Base-by-base conservation (phyloP, 371 early-diverging fungal genomes). In the Mucor circinelloides region DNA sequence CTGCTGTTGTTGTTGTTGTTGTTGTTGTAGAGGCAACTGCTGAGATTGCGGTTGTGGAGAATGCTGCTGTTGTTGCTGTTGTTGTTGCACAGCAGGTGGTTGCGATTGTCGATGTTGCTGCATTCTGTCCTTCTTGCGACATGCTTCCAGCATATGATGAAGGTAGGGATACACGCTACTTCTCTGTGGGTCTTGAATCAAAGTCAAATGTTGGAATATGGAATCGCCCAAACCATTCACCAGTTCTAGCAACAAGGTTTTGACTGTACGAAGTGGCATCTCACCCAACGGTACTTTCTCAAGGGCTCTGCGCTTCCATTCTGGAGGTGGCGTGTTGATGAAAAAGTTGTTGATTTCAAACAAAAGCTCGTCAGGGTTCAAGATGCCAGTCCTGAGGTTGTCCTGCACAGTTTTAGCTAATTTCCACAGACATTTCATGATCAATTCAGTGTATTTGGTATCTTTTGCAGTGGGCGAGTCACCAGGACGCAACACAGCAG, bases 371-470 rank as follows among this genome's bases (percentile, higher is more conserved):
- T 89, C 88, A 0, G 84, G 80, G 60, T 79, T 84, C 34, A 89
- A 68, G 31, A 79, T 78, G 44, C 80, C 80, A 2, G 70, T 72
- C 0, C 80, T 73, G 6, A 96, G 67, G 36, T 89, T 87, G 21
- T 88, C 82, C 50, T 91, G 88, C 56, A 97, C 84, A 10, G 89
- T 79, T 77, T 96, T 97, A 25, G 96, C 93, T 61, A 95, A 70
- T 67, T 97, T 96, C 98, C 98, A 98, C 56, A 97, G 66, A 63
- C 98, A 98, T 76, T 96, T 96, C 94, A 97, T 95, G n/a, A 93
- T 90, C 32, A 96, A 73, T 72, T 97, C 96, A 15, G 91, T 91
- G 70, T 89, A 92, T 68, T 92, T 92, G 30, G 88, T 76, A 63
- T 93, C 87, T 52, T 83, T 72, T 13, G 87, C 75, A 61, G 80